These are phyloP conservation scores for Aschersonia sp. DNA, from an alignment of 2,329 filamentous ascomycete genomes.

Conservation along the genomic window DNA sequence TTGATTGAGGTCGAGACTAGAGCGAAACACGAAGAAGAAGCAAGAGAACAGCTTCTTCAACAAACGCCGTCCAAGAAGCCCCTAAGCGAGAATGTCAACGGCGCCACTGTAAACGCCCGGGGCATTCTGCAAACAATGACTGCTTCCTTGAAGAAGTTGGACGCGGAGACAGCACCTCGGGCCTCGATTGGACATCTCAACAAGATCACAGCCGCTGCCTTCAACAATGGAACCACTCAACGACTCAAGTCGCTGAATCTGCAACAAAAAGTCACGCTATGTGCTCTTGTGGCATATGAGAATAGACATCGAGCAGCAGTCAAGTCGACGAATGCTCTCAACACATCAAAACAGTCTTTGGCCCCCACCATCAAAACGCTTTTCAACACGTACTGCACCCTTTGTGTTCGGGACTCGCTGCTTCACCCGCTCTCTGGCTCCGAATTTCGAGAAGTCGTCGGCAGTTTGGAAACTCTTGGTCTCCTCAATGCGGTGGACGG, in stretches of 20 bases:
- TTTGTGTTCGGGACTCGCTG: slow-evolving; percentile 80
- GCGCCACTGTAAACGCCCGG: slow-evolving; percentile 26
- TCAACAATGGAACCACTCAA: slow-evolving; percentile 77
- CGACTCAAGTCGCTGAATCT: slow-evolving; percentile 79
- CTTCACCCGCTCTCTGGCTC: slow-evolving; percentile 80
- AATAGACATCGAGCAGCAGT: slow-evolving; percentile 45
- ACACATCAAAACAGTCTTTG: slow-evolving; percentile 44
- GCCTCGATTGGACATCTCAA: slow-evolving; percentile 86
- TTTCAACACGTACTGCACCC: slow-evolving; percentile 67
- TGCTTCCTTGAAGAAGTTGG: slow-evolving; percentile 46
- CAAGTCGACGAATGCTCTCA: slow-evolving; percentile 23
- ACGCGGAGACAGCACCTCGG: slow-evolving; percentile 67
- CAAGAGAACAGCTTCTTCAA: slow-evolving; percentile 39
- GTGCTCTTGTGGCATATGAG: slow-evolving; percentile 77
- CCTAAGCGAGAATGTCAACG: slow-evolving; percentile 67
- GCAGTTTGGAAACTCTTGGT: slow-evolving; percentile 77
- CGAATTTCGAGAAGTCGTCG: slow-evolving; percentile 87
- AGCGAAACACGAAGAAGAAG: slow-evolving; percentile 53
- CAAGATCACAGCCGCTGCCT: slow-evolving; percentile 76
- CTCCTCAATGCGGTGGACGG: slow-evolving; percentile 58
- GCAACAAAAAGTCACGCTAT: slow-evolving; percentile 91
- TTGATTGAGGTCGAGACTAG: slow-evolving; percentile 75
- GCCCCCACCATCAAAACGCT: slow-evolving; percentile 74
- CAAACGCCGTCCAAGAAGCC: slow-evolving; percentile 61
- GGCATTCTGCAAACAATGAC: slow-evolving; percentile 33